These are phyloP conservation scores for Xylogone sp. DNA, from an alignment of 2,329 filamentous ascomycete species.

Conservation along the genomic window DNA sequence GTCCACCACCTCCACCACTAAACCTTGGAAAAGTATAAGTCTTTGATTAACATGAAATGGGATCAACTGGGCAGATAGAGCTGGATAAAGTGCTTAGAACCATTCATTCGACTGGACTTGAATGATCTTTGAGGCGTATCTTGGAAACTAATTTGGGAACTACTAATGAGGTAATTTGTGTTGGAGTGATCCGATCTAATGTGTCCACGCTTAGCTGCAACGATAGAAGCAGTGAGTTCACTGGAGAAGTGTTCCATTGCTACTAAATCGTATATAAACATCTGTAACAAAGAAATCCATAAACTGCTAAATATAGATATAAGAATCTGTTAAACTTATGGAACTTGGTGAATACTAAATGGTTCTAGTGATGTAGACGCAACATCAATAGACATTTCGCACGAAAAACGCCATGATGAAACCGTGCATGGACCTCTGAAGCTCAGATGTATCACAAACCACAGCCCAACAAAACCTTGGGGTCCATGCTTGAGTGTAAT, in stretches of 20 bases:
- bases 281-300: too few relatives aligned
- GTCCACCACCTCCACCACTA: slow-evolving; percentile 27
- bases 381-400: too few relatives aligned
- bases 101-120: not conserved
- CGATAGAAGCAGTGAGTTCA: not conserved
- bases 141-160: not conserved
- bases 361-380: too few relatives aligned
- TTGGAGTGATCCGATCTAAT: not conserved
- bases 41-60: not conserved
- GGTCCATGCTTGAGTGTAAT: too few relatives aligned
- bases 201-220: not conserved
- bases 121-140: not conserved
- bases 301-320: too few relatives aligned
- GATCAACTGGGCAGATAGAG: not conserved
- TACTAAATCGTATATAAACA: too few relatives aligned
- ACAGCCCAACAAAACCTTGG: too few relatives aligned
- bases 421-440: not conserved
- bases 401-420: not conserved
- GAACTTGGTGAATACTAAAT: too few relatives aligned
- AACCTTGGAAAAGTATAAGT: slow-evolving; percentile 17
- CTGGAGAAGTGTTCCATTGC: not conserved
- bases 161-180: not conserved
- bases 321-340: too few relatives aligned
- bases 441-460: not conserved
- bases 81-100: not conserved